These are phyloP conservation scores for Larix sibirica DNA, from an alignment of 83 land plant genomes.

Conservation along the genomic window DNA sequence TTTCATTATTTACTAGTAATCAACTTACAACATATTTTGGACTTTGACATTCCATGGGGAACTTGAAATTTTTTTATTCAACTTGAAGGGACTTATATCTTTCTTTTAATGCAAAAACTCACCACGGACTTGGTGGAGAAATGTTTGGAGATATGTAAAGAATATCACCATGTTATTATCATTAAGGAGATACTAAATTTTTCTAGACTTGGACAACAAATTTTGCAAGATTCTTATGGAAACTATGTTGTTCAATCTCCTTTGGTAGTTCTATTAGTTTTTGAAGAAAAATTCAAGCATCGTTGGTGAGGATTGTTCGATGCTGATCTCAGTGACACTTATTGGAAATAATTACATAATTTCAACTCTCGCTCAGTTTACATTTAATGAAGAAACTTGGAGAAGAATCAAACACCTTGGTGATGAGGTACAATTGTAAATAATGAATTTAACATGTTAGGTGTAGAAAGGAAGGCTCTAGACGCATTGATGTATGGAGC, in stretches of 20 bases:
- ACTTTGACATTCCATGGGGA: constrained; percentile 50
- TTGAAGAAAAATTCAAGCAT: too few relatives aligned
- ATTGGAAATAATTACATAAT: too few relatives aligned
- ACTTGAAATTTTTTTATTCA: constrained; percentile 42
- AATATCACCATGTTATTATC: constrained; percentile 36
- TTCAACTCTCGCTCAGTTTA: too few relatives aligned
- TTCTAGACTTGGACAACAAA: constrained; percentile 37
- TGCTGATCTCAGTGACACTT: too few relatives aligned
- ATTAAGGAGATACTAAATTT: constrained; percentile 47
- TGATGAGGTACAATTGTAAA: too few relatives aligned
- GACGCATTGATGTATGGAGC: too few relatives aligned
- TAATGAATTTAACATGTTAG: too few relatives aligned
- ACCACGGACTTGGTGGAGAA: constrained; percentile 83
- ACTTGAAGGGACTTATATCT: constrained; percentile 54
- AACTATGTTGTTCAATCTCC: constrained; percentile 83
- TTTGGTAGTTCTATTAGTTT: background rate
- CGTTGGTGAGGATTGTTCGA: too few relatives aligned
- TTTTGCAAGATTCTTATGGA: constrained; percentile 66
- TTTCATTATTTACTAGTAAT: too few relatives aligned
- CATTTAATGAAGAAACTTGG: too few relatives aligned
- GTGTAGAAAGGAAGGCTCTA: too few relatives aligned
- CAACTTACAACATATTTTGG: constrained; percentile 56
- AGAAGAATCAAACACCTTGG: too few relatives aligned
- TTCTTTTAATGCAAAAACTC: constrained; percentile 63
- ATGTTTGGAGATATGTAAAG: constrained; percentile 53